These are phyloP conservation scores for Aspergillus novofumigatus DNA, from an alignment of 2,329 filamentous ascomycete species.

Conservation along the genomic window DNA sequence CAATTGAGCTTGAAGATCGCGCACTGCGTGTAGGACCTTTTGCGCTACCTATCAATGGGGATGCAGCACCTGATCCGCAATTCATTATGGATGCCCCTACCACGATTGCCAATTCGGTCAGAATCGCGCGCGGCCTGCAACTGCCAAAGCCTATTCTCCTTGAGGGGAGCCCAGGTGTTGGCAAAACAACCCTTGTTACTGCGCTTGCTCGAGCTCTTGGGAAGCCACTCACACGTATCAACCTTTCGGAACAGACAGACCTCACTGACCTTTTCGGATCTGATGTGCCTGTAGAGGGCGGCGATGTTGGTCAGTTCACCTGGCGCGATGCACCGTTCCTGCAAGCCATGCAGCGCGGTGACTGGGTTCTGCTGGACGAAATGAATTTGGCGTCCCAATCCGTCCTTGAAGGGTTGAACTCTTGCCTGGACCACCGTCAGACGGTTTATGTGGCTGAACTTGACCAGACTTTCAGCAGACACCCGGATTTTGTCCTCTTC, in stretches of 20 bases:
- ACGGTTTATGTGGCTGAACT: constrained; percentile 94
- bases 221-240: constrained; percentile 83
- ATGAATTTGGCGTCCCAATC: constrained; percentile 99
- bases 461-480: constrained; percentile 86
- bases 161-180: constrained; percentile 95
- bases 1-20: constrained; percentile 52
- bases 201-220: constrained; percentile 78
- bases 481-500: constrained; percentile 88
- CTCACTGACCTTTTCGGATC: constrained; percentile 96
- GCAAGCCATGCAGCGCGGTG: constrained; percentile 91
- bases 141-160: constrained; percentile 87
- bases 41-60: constrained; percentile 53
- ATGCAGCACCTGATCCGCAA: constrained; percentile 50
- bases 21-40: constrained; percentile 71
- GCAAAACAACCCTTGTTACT: constrained; percentile 89
- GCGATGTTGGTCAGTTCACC: constrained; percentile 80
- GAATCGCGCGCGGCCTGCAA: constrained; percentile 83
- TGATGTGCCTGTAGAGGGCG: constrained; percentile 92
- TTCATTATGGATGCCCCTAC: constrained; percentile 88
- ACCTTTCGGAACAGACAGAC: constrained; percentile 96
- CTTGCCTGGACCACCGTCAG: constrained; percentile 92
- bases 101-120: constrained; percentile 83
- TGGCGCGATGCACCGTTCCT: constrained; percentile 96
- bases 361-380: constrained; percentile 95
- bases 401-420: constrained; percentile 91